Evolutionary conservation across 2,329 filamentous ascomycete species (phyloP).

Genomic region (Pleomassaria siparia): DNA sequence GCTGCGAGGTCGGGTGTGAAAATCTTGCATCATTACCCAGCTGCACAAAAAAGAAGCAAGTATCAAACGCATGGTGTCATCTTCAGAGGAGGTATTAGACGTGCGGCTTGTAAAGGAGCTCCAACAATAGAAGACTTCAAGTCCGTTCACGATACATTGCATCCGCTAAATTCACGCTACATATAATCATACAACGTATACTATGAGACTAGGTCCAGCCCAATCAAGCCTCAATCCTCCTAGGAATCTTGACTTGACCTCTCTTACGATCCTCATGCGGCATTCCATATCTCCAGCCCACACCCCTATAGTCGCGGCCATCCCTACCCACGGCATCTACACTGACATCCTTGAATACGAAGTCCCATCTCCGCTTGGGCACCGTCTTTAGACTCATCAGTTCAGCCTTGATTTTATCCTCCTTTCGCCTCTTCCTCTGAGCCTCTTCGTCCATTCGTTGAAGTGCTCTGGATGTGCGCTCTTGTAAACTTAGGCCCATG

Average conservation of each 20-base stretch:
- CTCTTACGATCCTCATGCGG: slow-evolving; percentile 64
- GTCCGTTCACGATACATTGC: slow-evolving; percentile 5
- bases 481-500: slow-evolving; percentile 33
- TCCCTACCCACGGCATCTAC: slow-evolving; percentile 57
- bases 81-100: not conserved
- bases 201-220: slow-evolving; percentile 20
- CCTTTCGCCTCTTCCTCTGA: slow-evolving; percentile 43
- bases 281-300: slow-evolving; percentile 63
- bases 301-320: slow-evolving; percentile 55
- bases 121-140: not conserved
- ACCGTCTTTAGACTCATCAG: slow-evolving; percentile 47
- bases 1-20: not conserved
- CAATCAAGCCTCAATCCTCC: slow-evolving; percentile 52
- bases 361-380: slow-evolving; percentile 58
- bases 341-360: slow-evolving; percentile 61
- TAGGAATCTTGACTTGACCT: slow-evolving; percentile 65
- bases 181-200: slow-evolving; percentile 22
- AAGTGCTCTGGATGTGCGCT: slow-evolving; percentile 37
- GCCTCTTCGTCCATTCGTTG: slow-evolving; percentile 27
- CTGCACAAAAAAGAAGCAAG: not conserved
- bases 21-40: not conserved
- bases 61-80: not conserved
- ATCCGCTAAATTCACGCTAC: slow-evolving; percentile 21
- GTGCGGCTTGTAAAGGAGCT: not conserved
- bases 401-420: slow-evolving; percentile 47